Percentiles rank a stretch among this genome's conserved stretches.
Conservation (phyloP, 1,139 yeast species). For the Taphrina deformans region DNA sequence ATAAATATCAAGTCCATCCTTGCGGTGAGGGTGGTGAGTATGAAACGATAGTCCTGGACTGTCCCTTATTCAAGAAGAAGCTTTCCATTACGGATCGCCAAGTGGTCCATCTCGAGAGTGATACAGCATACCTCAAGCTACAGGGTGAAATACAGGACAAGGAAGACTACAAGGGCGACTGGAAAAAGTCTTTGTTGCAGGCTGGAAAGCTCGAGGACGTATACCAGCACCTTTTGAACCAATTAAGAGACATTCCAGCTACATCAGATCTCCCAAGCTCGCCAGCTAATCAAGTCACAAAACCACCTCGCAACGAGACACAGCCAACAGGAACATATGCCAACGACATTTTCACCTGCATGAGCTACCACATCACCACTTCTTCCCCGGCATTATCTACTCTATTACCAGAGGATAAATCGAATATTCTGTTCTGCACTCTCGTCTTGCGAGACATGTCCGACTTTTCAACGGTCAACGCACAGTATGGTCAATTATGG, state of each 20-base stretch:
- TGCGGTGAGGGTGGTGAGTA: slow-evolving; percentile 99
- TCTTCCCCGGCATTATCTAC: slow-evolving; percentile 34
- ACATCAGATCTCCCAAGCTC: neutral
- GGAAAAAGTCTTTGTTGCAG: slow-evolving; percentile 10
- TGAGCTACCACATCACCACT: neutral
- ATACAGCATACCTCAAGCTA: slow-evolving; percentile 64
- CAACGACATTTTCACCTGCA: neutral
- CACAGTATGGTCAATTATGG: slow-evolving; percentile 59
- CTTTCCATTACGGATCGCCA: slow-evolving; percentile 52
- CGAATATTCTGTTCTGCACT: slow-evolving; percentile 58
- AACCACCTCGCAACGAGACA: neutral
- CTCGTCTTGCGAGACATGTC: slow-evolving; percentile 65
- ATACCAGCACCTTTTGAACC: neutral
- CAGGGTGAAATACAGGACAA: slow-evolving; percentile 48
- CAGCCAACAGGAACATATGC: neutral
- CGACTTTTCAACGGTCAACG: slow-evolving; percentile 61
- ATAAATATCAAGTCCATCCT: slow-evolving; percentile 75
- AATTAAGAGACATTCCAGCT: neutral
- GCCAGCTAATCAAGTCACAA: neutral
- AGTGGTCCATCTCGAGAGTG: slow-evolving; percentile 55
- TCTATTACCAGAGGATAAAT: slow-evolving; percentile 21
- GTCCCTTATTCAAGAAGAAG: slow-evolving; percentile 70
- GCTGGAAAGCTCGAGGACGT: neutral
- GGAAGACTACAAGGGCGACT: slow-evolving; percentile 41
- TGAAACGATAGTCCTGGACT: slow-evolving; percentile 86